A percentile compares a stretch with the other conserved stretches of the same genome.
Evolutionary conservation across 176 grass and related monocot genomes (phyloP).

Genomic region (Cenchrus americanus): DNA sequence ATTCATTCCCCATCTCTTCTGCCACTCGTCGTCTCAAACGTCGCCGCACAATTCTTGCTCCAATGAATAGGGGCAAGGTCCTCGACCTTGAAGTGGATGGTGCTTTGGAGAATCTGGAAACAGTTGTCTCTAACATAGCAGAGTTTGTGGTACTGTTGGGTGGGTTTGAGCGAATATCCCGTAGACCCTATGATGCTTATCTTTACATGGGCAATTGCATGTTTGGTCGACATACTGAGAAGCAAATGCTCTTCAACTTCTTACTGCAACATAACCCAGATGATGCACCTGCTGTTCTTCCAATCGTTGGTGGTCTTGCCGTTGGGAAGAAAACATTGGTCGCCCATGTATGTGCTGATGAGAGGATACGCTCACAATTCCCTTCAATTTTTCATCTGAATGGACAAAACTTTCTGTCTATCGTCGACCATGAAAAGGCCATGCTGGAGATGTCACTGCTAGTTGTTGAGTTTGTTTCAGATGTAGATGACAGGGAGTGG

Average conservation of each 20-base stretch:
- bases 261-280: not conserved
- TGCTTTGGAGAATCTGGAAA: not conserved
- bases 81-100: not conserved
- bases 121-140: not conserved
- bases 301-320: not conserved
- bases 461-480: constrained; percentile 18
- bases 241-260: constrained; percentile 29
- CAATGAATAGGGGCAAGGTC: not conserved
- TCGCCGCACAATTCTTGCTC: not conserved
- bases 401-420: not conserved
- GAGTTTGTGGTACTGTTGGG: constrained; percentile 20
- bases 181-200: not conserved
- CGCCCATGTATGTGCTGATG: constrained; percentile 11
- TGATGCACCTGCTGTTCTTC: not conserved
- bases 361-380: not conserved
- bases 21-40: not conserved
- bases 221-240: constrained; percentile 30
- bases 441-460: not conserved
- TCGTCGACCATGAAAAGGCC: not conserved
- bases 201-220: constrained; percentile 26
- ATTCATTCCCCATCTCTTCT: not conserved
- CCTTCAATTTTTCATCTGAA: not conserved
- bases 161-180: not conserved
- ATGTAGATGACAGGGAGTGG: not conserved
- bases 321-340: constrained; percentile 32